Base-by-base conservation (phyloP, 768 basidiomycete genomes). In the Rhodotorula sphaerocarpa region DNA sequence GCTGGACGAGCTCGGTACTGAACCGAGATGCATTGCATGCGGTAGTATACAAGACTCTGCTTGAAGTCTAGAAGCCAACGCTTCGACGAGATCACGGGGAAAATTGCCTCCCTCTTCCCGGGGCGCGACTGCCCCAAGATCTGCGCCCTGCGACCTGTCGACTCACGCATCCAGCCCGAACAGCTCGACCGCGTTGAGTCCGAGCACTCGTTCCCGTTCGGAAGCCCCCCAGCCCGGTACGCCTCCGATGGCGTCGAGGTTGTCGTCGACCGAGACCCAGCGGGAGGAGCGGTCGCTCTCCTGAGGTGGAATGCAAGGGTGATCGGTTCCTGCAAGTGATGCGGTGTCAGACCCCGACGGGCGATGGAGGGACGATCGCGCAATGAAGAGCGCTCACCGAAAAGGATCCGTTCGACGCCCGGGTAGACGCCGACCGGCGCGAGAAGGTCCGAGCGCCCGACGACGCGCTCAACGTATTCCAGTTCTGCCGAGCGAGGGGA, bases 221-320 rank as follows among this genome's bases (percentile, higher is more conserved):
- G 73, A 77, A 27, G 80, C 76, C 27, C 74, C 76, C 81, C 87
- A 87, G 14, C 82, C 82, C 50, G 79, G 75, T 14, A 86, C 85
- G 7, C 74, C 77, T 47, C 83, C 79, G 61, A 91, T 88, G 3
- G 89, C 88, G 57, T 86, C 83, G 59, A 90, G 72, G 75, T 90
- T 92, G 69, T 89, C 87, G 33, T 86, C 82, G 5, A 90, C 89
- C 71, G 87, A 88, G 75, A 77, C 81, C 90, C 90, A 91, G 72
- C 83, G 88, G 83, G 82, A 47, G 78, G 80, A 50, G 77, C 76
- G 44, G 16, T 39, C 36, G 44, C 59, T 63, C 6, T 51, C 57
- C 43, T 90, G 79, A 3, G 89, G 90, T 21, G 89, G 90, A 77
- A 91, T 91, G 79, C 90, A 90, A 0, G 88, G 89, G 73, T 90